Conservation (phyloP, 306 rosid species). For the Bauhinia variegata region DNA sequence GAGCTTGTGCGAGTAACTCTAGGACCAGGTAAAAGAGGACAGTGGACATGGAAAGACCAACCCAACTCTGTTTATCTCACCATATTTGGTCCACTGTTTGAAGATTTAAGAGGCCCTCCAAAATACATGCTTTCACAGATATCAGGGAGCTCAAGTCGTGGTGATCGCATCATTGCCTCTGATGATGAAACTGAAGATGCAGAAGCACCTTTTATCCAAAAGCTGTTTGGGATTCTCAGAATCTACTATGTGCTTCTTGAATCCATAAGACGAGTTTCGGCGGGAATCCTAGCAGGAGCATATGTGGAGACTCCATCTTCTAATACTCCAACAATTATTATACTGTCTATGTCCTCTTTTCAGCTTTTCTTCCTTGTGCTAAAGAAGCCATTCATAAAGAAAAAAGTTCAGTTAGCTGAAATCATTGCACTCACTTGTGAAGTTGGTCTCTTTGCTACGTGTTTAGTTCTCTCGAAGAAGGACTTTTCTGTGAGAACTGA, state of each 20-base stretch:
- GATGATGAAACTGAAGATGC: conserved; percentile 96
- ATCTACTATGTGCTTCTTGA: conserved; percentile 80
- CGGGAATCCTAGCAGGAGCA: conserved; percentile 71
- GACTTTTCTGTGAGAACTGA: conserved; percentile 48
- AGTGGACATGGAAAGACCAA: conserved; percentile 84
- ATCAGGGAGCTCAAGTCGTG: conserved; percentile 50
- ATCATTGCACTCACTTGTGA: conserved; percentile 67
- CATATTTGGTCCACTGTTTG: conserved; percentile 79
- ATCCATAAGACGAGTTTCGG: conserved; percentile 54
- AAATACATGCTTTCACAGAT: conserved; percentile 95
- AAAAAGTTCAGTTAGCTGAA: conserved; percentile 83
- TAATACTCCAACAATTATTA: conserved; percentile 47
- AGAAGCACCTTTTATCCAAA: conserved; percentile 90
- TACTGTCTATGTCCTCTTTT: conserved; percentile 67
- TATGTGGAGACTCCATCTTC: conserved; percentile 50
- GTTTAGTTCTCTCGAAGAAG: conserved; percentile 49
- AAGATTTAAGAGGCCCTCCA: conserved; percentile 94
- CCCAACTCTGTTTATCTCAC: conserved; percentile 50
- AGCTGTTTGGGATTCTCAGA: conserved; percentile 88
- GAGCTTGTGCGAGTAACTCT: conserved; percentile 75
- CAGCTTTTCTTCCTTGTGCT: conserved; percentile 87
- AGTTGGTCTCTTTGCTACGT: conserved; percentile 61
- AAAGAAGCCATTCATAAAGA: conserved; percentile 91
- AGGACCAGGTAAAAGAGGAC: conserved; percentile 95
- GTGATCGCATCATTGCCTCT: conserved; percentile 69